phyloP scores from a whole-genome alignment of 2,329 filamentous ascomycete genomes.

The Hyphodiscus sp. region DNA sequence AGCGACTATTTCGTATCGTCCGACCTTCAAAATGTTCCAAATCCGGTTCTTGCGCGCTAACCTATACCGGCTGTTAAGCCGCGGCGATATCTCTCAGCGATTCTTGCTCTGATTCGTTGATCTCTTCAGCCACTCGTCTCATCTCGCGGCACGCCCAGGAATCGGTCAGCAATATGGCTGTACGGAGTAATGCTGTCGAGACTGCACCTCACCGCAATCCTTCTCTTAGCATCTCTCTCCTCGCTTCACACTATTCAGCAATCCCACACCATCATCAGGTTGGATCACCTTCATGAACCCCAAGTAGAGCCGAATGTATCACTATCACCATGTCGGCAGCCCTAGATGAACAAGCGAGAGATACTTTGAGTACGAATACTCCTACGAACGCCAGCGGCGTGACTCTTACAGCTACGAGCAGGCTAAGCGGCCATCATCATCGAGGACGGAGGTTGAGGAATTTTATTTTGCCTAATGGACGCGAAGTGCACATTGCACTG shows the following conservation, averaged over 20 bases:
- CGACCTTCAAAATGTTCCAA: neutral
- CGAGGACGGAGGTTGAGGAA: conserved; percentile 40
- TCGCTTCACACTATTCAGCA: neutral
- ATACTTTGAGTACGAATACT: conserved; percentile 2
- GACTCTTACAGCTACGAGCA: neutral
- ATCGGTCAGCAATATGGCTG: neutral
- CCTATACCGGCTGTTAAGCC: too few species aligned
- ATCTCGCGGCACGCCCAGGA: neutral
- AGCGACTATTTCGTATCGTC: neutral
- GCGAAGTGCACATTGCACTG: conserved; percentile 48
- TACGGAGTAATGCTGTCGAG: neutral
- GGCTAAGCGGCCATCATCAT: conserved; percentile 16
- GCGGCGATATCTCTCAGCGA: too few species aligned
- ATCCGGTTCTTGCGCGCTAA: neutral
- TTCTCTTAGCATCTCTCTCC: too few species aligned
- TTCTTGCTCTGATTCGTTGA: neutral
- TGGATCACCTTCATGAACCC: neutral
- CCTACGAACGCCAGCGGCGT: conserved; percentile 1
- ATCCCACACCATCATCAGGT: neutral
- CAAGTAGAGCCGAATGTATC: neutral
- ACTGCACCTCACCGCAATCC: too few species aligned
- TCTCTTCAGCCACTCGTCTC: neutral
- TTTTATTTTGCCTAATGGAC: conserved; percentile 49
- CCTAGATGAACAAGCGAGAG: neutral
- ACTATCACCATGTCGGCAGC: neutral